phyloP scores from a whole-genome alignment of 306 rosid species.

The Cucumis cinereus region DNA sequence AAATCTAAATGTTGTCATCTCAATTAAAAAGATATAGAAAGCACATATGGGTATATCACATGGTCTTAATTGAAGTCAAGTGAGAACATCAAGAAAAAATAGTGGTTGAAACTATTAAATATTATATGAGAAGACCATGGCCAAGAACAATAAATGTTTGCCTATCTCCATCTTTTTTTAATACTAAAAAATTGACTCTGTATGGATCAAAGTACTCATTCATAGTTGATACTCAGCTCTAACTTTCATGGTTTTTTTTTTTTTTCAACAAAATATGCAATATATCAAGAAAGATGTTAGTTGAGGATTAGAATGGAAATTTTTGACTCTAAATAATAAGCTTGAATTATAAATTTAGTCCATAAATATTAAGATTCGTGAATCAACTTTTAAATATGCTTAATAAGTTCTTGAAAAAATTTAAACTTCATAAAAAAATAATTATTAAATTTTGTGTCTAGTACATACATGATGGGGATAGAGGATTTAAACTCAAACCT shows the following conservation, averaged over 20 bases:
- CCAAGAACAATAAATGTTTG: not conserved
- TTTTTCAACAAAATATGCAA: too few species aligned
- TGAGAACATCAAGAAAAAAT: not conserved
- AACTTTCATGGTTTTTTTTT: not conserved
- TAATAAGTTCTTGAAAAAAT: too few species aligned
- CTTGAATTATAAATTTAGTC: too few species aligned
- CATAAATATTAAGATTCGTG: too few species aligned
- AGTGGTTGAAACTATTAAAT: not conserved
- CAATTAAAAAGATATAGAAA: not conserved
- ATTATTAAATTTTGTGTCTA: too few species aligned
- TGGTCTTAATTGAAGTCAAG: not conserved
- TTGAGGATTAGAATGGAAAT: too few species aligned
- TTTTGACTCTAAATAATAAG: too few species aligned
- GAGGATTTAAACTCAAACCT: too few species aligned
- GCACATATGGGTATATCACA: not conserved
- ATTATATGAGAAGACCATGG: not conserved
- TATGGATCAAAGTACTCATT: not conserved
- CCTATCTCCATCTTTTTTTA: not conserved
- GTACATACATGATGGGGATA: too few species aligned
- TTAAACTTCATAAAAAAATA: too few species aligned
- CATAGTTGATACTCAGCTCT: not conserved
- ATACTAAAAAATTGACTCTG: not conserved
- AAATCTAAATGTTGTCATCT: not conserved
- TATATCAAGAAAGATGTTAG: too few species aligned
- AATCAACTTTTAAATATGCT: too few species aligned